These are phyloP conservation scores for Cucurbita maxima DNA, from an alignment of 306 rosid species.

Conservation along the genomic window DNA sequence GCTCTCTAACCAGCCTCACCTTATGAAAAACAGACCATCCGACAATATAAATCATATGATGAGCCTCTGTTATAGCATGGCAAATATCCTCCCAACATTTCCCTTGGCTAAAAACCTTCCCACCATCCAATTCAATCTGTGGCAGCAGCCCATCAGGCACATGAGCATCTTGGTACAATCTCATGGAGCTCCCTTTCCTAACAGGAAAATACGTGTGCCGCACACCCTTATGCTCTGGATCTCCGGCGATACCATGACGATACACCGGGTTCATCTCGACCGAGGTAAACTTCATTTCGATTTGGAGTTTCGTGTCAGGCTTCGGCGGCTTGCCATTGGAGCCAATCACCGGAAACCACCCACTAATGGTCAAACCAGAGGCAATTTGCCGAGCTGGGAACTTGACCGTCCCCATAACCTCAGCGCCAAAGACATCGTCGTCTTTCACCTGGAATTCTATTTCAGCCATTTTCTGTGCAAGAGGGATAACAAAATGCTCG, in stretches of 20 bases:
- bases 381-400: constrained; percentile 37
- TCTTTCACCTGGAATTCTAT: constrained; percentile 73
- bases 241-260: constrained; percentile 53
- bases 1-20: constrained; percentile 63
- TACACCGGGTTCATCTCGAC: constrained; percentile 24
- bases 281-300: constrained; percentile 56
- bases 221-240: constrained; percentile 59
- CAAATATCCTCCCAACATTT: constrained; percentile 97
- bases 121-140: constrained; percentile 41
- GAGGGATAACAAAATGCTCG: constrained; percentile 48
- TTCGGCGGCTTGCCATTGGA: constrained; percentile 35
- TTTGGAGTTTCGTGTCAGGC: constrained; percentile 21
- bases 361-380: constrained; percentile 25
- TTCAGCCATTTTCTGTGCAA: constrained; percentile 49
- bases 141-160: constrained; percentile 24
- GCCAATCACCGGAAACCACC: constrained; percentile 31
- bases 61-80: constrained; percentile 77
- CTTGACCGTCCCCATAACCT: constrained; percentile 38
- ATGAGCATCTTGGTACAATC: constrained; percentile 83
- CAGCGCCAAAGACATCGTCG: constrained; percentile 60
- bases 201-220: constrained; percentile 62
- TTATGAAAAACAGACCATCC: constrained; percentile 88
- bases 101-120: constrained; percentile 28
- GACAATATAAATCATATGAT: constrained; percentile 59
- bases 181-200: constrained; percentile 54